Base-by-base conservation (phyloP, 208 protist species). In the Acanthamoeba triangularis region DNA sequence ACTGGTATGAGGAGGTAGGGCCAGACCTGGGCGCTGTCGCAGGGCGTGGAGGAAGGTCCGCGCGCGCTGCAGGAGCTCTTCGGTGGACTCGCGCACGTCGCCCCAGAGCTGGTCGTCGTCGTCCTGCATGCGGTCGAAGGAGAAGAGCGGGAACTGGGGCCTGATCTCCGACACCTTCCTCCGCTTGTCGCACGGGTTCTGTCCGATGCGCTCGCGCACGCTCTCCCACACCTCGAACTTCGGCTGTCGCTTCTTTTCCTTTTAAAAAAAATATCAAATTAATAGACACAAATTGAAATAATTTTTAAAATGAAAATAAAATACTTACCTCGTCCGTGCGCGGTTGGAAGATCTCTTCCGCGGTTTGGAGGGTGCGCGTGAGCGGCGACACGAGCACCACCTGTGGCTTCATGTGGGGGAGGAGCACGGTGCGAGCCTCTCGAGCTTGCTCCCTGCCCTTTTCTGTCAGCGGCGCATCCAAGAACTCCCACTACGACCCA, bases 371-470 rank as follows among this genome's bases (percentile, higher is more conserved):
- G 0, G 80, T 63, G 44, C 80, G 80, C 49, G 80, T 88, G 49
- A 88, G 80, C n/a, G 80, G 80, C 23, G 80, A 88, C 30, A 88
- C 80, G 47, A 88, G 80, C 49, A 88, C 80, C 52, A 63, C 80
- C 80, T 88, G 49, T 28, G 80, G 80, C 30, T 88, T 88, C 80
- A 88, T 88, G 44, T 88, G 80, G 16, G 16, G 7, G 25, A 65
- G 41, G 10, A 88, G 49, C 41, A 63, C 23, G 13, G 80, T 44
- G 13, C 80, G 80, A 20, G 80, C 80, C 33, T 59, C 30, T 0
- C 80, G 80, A n/a, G 80, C 80, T 37, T 88, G 80, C 28, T 88
- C 80, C n/a, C 52, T 10, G 6, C 80, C 80, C 30, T 65, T 54
- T 25, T 88, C 47, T 1, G 80, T 88, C 16, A 88, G 80, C 7